These are phyloP conservation scores for Lignosus rhinocerotis DNA, from an alignment of 1,284 basidiomycete genomes.

Conservation along the genomic window DNA sequence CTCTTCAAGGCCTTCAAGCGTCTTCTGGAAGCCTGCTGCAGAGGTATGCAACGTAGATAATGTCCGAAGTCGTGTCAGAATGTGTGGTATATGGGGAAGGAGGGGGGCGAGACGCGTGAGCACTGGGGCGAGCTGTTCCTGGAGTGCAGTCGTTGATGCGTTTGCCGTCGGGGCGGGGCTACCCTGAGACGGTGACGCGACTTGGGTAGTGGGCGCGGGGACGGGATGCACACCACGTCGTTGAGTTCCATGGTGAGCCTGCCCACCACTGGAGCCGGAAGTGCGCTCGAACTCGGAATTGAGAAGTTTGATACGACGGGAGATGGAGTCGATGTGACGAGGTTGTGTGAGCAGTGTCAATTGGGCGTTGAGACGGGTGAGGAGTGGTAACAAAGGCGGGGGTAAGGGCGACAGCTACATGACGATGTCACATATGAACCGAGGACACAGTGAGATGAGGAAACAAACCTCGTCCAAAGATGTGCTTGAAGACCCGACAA, in stretches of 20 bases:
- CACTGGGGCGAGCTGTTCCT: conserved; percentile 73
- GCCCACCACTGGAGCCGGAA: conserved; percentile 50
- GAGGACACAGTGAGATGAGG: too few relatives aligned
- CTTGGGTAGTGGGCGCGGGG: conserved; percentile 6
- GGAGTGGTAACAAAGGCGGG: conserved; percentile 78
- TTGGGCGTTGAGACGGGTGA: conserved; percentile 83
- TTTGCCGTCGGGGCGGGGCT: conserved; percentile 34
- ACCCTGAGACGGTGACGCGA: conserved; percentile 37
- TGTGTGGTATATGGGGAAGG: conserved; percentile 87
- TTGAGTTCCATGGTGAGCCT: conserved; percentile 34
- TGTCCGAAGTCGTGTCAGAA: conserved; percentile 86
- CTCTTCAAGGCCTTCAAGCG: conserved; percentile 69
- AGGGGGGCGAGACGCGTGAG: conserved; percentile 84
- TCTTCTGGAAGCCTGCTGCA: conserved; percentile 75
- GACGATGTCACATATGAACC: background rate
- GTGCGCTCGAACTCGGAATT: conserved; percentile 91
- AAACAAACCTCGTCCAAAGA: conserved; percentile 69
- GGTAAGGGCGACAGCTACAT: conserved; percentile 65
- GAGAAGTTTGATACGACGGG: conserved; percentile 89
- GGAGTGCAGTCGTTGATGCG: conserved; percentile 37
- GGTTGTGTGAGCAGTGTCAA: conserved; percentile 91
- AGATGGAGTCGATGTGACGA: conserved; percentile 95
- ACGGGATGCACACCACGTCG: conserved; percentile 25
- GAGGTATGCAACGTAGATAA: conserved; percentile 82
- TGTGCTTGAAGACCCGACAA: conserved; percentile 74